phyloP scores from a whole-genome alignment of 2,329 filamentous ascomycete genomes.

The Aspergillus pseudoviridinutans region DNA sequence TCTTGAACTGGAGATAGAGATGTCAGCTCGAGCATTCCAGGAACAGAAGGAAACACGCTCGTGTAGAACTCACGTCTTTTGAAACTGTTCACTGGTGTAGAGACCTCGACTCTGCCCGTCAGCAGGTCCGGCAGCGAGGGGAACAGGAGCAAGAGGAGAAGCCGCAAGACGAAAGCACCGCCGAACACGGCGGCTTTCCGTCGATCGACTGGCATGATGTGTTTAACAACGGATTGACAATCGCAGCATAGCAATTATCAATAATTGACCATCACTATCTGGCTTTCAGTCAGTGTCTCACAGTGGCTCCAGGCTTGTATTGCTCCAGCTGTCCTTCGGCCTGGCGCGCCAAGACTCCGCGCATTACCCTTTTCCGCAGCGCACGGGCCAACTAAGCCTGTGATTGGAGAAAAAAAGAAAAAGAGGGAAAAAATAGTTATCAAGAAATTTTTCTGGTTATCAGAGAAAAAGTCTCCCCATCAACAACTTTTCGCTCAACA shows the following conservation, averaged over 20 bases:
- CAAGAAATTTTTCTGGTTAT: constrained; percentile 37
- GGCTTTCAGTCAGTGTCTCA: background rate
- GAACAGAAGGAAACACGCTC: background rate
- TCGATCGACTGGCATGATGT: constrained; percentile 51
- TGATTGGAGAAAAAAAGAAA: constrained; percentile 4
- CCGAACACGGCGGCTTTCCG: constrained; percentile 67
- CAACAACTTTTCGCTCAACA: constrained; percentile 14
- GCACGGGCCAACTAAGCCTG: constrained; percentile 30
- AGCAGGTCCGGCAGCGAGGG: constrained; percentile 79
- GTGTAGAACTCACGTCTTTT: constrained; percentile 71
- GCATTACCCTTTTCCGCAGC: constrained; percentile 20
- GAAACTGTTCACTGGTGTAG: constrained; percentile 95
- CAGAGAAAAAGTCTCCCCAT: constrained; percentile 21
- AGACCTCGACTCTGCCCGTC: constrained; percentile 90
- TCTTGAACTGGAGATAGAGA: constrained; percentile 68
- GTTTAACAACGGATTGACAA: background rate
- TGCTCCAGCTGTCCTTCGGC: constrained; percentile 17
- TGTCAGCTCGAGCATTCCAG: background rate
- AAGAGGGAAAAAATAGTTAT: constrained; percentile 34
- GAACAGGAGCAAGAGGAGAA: constrained; percentile 76
- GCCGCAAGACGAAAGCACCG: constrained; percentile 71
- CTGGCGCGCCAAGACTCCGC: constrained; percentile 20
- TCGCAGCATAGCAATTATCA: constrained; percentile 6
- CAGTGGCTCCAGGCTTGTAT: background rate
- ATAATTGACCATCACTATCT: background rate